These are phyloP conservation scores for Aspergillus sergii DNA, from an alignment of 2,329 filamentous ascomycete species.

Conservation along the genomic window DNA sequence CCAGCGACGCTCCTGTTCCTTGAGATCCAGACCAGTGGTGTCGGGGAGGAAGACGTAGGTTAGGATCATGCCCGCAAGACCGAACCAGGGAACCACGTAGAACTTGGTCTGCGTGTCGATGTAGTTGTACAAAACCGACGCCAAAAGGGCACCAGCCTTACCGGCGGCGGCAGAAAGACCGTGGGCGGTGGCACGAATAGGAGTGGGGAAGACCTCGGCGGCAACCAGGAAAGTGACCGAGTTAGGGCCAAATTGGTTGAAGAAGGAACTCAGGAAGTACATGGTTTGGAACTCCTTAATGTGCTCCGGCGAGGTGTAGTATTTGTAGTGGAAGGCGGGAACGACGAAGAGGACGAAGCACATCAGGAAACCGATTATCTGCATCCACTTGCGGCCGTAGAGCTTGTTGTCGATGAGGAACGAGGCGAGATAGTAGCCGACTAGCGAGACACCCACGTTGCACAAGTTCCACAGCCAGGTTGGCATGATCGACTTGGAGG, in stretches of 20 bases:
- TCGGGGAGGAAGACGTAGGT: conserved; percentile 91
- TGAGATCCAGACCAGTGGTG: conserved; percentile 92
- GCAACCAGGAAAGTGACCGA: conserved; percentile 94
- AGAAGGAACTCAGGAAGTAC: conserved; percentile 97
- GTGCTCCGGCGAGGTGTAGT: conserved; percentile 72
- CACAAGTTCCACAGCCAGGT: conserved; percentile 91
- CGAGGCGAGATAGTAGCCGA: conserved; percentile 87
- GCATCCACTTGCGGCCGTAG: conserved; percentile 95
- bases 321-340: conserved; percentile 83
- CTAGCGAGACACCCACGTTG: conserved; percentile 84
- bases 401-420: conserved; percentile 94
- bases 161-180: conserved; percentile 91
- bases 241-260: conserved; percentile 99
- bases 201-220: conserved; percentile 93
- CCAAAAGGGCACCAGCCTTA: conserved; percentile 84
- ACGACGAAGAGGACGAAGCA: conserved; percentile 93
- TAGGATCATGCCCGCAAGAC: conserved; percentile 79
- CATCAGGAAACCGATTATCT: conserved; percentile 89
- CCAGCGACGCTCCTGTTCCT: conserved; percentile 97
- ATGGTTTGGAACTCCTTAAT: conserved; percentile 94
- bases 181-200: conserved; percentile 89
- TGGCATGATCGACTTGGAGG: conserved; percentile 73
- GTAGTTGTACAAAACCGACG: conserved; percentile 92
- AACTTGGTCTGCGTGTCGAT: conserved; percentile 84
- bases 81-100: conserved; percentile 93